These are phyloP conservation scores for Elongisporangium anandrum DNA, from an alignment of 352 stramenopile species.

Conservation along the genomic window DNA sequence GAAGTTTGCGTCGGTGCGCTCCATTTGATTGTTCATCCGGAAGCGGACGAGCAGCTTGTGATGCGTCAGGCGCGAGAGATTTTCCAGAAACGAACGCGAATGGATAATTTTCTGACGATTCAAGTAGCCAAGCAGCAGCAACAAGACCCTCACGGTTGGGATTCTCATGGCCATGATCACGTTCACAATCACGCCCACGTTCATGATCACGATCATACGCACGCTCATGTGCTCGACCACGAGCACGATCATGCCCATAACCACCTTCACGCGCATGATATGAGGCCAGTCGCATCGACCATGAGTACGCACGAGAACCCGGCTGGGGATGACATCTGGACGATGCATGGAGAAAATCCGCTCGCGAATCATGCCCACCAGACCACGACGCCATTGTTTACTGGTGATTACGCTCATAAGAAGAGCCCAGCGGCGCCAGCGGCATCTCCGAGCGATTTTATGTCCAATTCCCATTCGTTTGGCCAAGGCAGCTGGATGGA, in stretches of 20 bases:
- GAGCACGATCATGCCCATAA: conserved; percentile 11
- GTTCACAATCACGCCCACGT: conserved; percentile 14
- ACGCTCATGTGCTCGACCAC: conserved; percentile 7
- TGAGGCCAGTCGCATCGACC: conserved; percentile 10
- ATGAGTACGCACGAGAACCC: conserved; percentile 69
- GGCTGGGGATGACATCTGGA: conserved; percentile 39
- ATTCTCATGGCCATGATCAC: conserved; percentile 8
- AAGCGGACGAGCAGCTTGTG: conserved; percentile 50
- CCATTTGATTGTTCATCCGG: conserved; percentile 44
- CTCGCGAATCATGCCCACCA: not conserved
- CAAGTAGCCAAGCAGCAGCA: conserved; percentile 51
- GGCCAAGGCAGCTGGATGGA: not conserved
- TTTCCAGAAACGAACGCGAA: conserved; percentile 27
- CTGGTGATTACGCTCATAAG: not conserved
- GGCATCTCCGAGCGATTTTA: not conserved
- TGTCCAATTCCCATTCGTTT: not conserved
- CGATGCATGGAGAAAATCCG: not conserved
- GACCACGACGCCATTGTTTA: not conserved
- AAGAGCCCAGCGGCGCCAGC: not conserved
- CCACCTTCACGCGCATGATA: conserved; percentile 11
- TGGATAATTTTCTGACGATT: conserved; percentile 58
- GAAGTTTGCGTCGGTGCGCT: conserved; percentile 54
- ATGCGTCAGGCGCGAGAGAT: conserved; percentile 44
- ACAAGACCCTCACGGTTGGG: conserved; percentile 4
- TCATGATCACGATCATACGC: conserved; percentile 10